Evolutionary conservation across 2,329 filamentous ascomycete species (phyloP), one percentile per base, ranked within the genome.

Genomic region (Fusarium luffae): DNA sequence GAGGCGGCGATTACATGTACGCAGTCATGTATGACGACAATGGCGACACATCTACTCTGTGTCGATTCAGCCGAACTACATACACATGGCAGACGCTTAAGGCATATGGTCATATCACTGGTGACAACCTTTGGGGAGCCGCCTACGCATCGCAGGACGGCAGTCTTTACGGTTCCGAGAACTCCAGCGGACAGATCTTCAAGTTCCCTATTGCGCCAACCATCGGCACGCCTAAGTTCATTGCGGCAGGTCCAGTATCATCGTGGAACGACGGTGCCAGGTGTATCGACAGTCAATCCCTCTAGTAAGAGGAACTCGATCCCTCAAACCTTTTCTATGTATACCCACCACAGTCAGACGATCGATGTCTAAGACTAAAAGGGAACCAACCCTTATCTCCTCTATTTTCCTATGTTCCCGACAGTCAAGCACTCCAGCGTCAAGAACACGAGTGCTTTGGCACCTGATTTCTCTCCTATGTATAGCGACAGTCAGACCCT

Each of bases 1-100:
- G 73, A 16, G 73, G 73, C n/a, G 71, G 71, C 12, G 67, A 75
- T 23, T 75, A 58, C 23, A 66, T 75, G 50, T 75, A 73, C 28
- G 49, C 67, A 2, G 27, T 74, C 21, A 64, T 64, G 54, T 51
- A 64, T 21, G 48, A 54, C 18, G 5, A 16, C 9, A 19, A 46
- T 8, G 61, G 61, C 19, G 14, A 12, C 9, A 23, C 54, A 0
- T 56, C 69, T 3, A 71, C 64, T 10, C 32, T 75, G 23, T 59
- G 61, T 14, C 71, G 73, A 19, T 75, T 72, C 59, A 73, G 63
- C 14, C 68, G 68, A 13, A 66, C 71, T 5, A 50, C 67, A 4
- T 63, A 68, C 28, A 66, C 65, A 5, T 75, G 73, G 71, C 44
- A 52, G 13, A 58, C 47, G 1, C 18, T 74, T 19, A 64, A 70